These are phyloP conservation scores for Ascomycota sp. DNA, from an alignment of 2,329 filamentous ascomycete species.

Conservation along the genomic window DNA sequence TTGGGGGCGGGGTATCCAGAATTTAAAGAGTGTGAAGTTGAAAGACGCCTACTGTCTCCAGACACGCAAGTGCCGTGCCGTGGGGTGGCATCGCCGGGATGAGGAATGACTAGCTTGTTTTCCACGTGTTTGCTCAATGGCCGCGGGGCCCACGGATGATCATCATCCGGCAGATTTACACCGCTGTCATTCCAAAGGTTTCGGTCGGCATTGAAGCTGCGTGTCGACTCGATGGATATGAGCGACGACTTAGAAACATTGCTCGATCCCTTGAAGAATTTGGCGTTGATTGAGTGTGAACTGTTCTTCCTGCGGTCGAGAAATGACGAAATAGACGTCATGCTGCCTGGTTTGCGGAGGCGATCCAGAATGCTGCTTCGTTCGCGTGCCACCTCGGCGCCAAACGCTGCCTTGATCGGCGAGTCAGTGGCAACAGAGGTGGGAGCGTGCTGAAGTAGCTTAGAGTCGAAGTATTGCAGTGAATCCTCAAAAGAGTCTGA, in stretches of 20 bases:
- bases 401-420: constrained; percentile 68
- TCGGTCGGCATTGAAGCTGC: constrained; percentile 74
- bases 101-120: constrained; percentile 41
- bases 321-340: constrained; percentile 89
- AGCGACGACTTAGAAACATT: constrained; percentile 89
- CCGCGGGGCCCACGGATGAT: constrained; percentile 44
- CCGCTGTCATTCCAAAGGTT: constrained; percentile 98
- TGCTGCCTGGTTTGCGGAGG: constrained; percentile 83
- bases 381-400: constrained; percentile 60
- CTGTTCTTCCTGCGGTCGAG: constrained; percentile 90
- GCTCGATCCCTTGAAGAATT: constrained; percentile 80
- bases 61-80: constrained; percentile 69
- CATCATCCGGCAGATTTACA: constrained; percentile 81
- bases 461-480: constrained; percentile 89
- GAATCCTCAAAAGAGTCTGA: constrained; percentile 98
- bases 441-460: constrained; percentile 82
- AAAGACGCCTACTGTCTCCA: constrained; percentile 78
- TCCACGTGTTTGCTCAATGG: constrained; percentile 45
- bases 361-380: constrained; percentile 75
- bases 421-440: constrained; percentile 66
- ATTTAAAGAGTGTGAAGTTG: constrained; percentile 85
- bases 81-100: constrained; percentile 65
- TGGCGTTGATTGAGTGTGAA: constrained; percentile 59
- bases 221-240: constrained; percentile 85
- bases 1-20: constrained; percentile 90